Evolutionary conservation across 768 basidiomycete genomes (phyloP), one percentile per base, ranked within the genome.

Genomic region (Tricholoma flavovirens): DNA sequence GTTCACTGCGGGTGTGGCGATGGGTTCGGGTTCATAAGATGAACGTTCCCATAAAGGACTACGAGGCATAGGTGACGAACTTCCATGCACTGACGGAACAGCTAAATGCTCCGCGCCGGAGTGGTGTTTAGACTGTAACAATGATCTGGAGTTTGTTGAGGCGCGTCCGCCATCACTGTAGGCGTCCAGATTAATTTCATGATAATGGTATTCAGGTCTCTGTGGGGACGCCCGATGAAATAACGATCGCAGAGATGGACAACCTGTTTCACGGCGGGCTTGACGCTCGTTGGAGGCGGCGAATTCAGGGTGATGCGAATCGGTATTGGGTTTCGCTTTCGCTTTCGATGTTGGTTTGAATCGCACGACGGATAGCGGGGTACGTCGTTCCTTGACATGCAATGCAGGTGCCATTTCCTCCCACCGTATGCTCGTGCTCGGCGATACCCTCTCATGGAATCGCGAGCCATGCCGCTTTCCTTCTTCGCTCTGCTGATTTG

Each of bases 381-480:
- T 38, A 29, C 42, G 60, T 5, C 9, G 49, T n/a, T 22, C 52
- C 12, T 59, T 30, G 1, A 40, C 15, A 21, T 54, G 40, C 12
- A 24, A 51, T 10, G 24, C 35, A 30, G 30, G 30, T 11, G 56
- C 51, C 11, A 36, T 17, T 2, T 51, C 56, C 30, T 54, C 62
- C 49, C 38, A 51, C 21, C 17, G 46, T 1, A n/a, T 7, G 15
- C 56, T 55, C 7, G 56, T 7, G 15, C 56, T 55, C 7, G 56
- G 38, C 26, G 61, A 59, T 12, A 64, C 33, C 35, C 57, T 55
- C 46, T 66, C 61, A 22, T 58, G 56, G 24, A 62, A 62, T 53
- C 63, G 60, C 15, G 62, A 57, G 12, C 53, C 35, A 40, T 56
- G 24, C 15, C 40, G 54, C 17, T 40, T 53, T 22, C 36, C 22